Evolutionary conservation across 2,329 filamentous ascomycete genomes (phyloP), one percentile per base, ranked within the genome.

Genomic region (Trichophyton equinum): DNA sequence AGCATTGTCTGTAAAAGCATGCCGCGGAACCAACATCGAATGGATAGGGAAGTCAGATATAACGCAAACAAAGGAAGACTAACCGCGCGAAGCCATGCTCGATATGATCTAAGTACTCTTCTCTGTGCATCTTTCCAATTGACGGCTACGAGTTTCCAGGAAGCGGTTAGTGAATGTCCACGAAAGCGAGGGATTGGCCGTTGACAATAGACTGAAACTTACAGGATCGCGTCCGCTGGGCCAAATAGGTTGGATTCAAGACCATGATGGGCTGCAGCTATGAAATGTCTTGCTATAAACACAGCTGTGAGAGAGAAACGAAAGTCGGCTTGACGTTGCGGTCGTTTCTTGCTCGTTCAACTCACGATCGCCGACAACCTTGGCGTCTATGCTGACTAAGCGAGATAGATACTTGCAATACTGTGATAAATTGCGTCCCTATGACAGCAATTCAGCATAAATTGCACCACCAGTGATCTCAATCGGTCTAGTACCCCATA

Each of bases 61-160:
- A 42, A 42, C 15, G 36, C 9, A 5, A 38, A 20, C 6, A 22
- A 20, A n/a, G 49, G 67, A 62, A 42, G 60, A 86, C 91, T 73
- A 87, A 99, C 94, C 77, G 90, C 86, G 81, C 94, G 86, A 70
- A 97, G 84, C 94, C 94, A 99, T 80, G 92, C 87, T 74, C 94
- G 84, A 80, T 99, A 99, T 69, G 89, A 87, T 73, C 85, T 84
- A 69, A 96, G 77, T 66, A 96, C 94, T 81, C 92, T 85, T 74
- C 80, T 81, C 78, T 88, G 89, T 70, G 92, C 92, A 81, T 97
- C 91, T 69, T 77, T 73, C 91, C 89, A 96, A 81, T 87, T 95
- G 78, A 84, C 80, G 74, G 92, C 92, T 96, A 74, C 47, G 38
- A 25, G 47, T 56, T 59, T 62, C 49, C 13, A 13, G 38, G 22